A percentile compares a stretch with the other conserved stretches of the same genome.
Evolutionary conservation across 1,284 basidiomycete species (phyloP).

Genomic region (Phellinidium pouzarii): DNA sequence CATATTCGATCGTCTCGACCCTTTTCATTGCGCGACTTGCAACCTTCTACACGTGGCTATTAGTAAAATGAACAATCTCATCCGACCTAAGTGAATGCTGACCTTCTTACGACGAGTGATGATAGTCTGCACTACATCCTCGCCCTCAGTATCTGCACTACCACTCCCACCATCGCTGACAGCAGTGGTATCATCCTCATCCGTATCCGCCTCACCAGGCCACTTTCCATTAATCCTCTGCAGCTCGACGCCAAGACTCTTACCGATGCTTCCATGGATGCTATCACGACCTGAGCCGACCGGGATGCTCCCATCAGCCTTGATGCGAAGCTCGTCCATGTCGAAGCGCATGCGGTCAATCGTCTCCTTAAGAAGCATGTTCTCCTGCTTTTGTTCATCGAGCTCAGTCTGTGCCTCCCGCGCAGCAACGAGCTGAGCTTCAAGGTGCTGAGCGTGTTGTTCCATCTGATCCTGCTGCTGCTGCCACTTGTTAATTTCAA

Average conservation of each 20-base stretch:
- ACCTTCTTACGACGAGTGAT: conserved; percentile 74
- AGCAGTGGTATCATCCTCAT: conserved; percentile 33
- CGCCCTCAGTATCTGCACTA: conserved; percentile 54
- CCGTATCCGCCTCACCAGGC: conserved; percentile 32
- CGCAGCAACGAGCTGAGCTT: conserved; percentile 59
- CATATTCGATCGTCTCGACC: conserved; percentile 44
- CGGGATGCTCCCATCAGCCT: conserved; percentile 31
- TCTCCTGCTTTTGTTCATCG: conserved; percentile 89
- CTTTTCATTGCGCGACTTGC: conserved; percentile 46
- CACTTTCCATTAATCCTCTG: conserved; percentile 43
- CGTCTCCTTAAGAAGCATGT: conserved; percentile 84
- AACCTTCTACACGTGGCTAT: conserved; percentile 46
- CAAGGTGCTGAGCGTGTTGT: conserved; percentile 55
- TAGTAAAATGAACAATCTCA: conserved; percentile 4
- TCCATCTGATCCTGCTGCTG: conserved; percentile 67
- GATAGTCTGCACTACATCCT: conserved; percentile 75
- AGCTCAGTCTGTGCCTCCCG: conserved; percentile 65
- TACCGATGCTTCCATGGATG: conserved; percentile 58
- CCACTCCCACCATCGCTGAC: conserved; percentile 34
- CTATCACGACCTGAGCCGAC: conserved; percentile 32
- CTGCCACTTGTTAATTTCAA: conserved; percentile 55
- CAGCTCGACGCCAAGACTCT: conserved; percentile 79
- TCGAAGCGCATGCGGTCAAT: conserved; percentile 88
- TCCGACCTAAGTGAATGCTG: conserved; percentile 22
- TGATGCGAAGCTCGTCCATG: conserved; percentile 78